Evolutionary conservation across 305 asterid genomes (phyloP), one percentile per base, ranked within the genome.

Genomic region (Solanum aculeatissimum): DNA sequence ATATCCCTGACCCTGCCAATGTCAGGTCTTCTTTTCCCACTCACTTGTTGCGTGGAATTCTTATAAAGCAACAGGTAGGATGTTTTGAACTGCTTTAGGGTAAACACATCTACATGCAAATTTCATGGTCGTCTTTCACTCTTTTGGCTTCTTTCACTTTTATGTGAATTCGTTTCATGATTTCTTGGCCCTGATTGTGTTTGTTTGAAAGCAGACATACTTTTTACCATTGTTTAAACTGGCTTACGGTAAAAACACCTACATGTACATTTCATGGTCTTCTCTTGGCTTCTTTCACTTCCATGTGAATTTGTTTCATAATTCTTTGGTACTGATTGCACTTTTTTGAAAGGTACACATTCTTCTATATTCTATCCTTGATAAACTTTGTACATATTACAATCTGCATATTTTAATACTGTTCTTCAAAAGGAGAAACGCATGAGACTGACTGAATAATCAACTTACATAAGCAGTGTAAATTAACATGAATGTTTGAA

Each of bases 11-110:
- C 40, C 84, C 89, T 66, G 66, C 82, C 21, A 87, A 85, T 69
- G 70, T 87, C 83, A 83, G 82, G 75, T 80, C 89, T 86, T 81
- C 71, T 83, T 68, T 82, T 85, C 88, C 88, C 58, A 74, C 84
- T 86, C 84, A 81, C 82, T 84, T 93, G 13, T 83, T 80, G 83
- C 89, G 85, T 72, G 84, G 92, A 63, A 86, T 96, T 90, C 86
- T 93, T 83, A 88, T 96, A 72, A 94, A 91, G 84, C 92, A 92
- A 51, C 82, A 77, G 82, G 82, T 77, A 77, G 47, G 82, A 29
- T 77, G 40, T 74, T 47, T 47, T 25, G 65, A 77, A 77, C 47
- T 77, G 12, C 65, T 51, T 27, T 51, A 77, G 65, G 47, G 65
- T 77, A 77, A 51, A 77, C 45, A 18, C 63, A 51, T 51, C 65